Conservation (phyloP, 441 rosid species). For the Euphorbia corollata region DNA sequence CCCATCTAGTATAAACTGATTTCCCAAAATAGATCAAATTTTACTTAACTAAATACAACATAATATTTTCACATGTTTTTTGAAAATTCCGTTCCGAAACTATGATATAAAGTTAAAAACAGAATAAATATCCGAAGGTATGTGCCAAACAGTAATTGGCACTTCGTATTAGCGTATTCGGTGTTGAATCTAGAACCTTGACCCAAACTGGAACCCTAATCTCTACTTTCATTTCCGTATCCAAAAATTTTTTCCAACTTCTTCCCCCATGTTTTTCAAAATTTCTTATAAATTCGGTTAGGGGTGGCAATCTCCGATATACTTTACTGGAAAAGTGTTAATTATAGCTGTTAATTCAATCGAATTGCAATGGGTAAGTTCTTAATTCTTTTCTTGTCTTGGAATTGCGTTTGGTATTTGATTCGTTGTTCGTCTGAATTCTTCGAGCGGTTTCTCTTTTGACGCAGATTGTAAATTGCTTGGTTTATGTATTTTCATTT, state of each 20-base stretch:
- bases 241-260: not conserved
- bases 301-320: not conserved
- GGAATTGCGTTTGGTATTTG: not conserved
- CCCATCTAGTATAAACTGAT: too few relatives aligned
- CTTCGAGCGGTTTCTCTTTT: not conserved
- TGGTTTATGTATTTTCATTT: not conserved
- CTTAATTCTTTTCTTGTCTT: not conserved
- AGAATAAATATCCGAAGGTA: too few relatives aligned
- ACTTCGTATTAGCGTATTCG: not conserved
- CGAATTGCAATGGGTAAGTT: not conserved
- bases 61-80: too few relatives aligned
- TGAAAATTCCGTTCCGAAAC: too few relatives aligned
- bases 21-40: too few relatives aligned
- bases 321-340: not conserved
- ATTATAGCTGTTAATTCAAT: not conserved
- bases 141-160: not conserved
- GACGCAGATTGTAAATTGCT: not conserved
- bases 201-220: not conserved
- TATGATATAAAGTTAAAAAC: too few relatives aligned
- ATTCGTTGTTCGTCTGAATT: not conserved
- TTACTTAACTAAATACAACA: too few relatives aligned
- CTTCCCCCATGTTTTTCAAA: not conserved
- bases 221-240: not conserved
- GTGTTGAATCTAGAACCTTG: too few relatives aligned
- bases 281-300: not conserved